These are phyloP conservation scores for Apiospora kogelbergensis DNA, from an alignment of 2,329 filamentous ascomycete species.

Conservation along the genomic window DNA sequence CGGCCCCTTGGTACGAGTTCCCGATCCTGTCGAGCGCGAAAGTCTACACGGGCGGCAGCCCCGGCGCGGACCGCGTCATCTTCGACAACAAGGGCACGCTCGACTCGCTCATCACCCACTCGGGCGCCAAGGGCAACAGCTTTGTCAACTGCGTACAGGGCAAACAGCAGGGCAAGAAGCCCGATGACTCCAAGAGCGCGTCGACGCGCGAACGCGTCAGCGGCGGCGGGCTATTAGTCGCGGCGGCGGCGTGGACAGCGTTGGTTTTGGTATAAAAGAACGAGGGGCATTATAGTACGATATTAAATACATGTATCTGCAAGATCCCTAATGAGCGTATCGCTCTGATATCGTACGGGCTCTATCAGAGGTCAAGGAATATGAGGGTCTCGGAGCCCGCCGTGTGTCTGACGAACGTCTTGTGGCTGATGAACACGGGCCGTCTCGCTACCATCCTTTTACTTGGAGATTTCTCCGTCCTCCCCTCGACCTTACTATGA, in stretches of 20 bases:
- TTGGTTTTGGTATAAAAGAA: neutral
- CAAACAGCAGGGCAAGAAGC: neutral
- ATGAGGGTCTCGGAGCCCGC: no score
- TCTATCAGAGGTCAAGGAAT: neutral
- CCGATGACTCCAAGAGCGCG: neutral
- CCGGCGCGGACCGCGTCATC: constrained; percentile 62
- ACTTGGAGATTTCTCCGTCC: neutral
- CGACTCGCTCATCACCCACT: constrained; percentile 64
- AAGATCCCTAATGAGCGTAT: neutral
- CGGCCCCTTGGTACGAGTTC: constrained; percentile 42
- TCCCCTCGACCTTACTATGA: neutral
- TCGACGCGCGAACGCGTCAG: neutral
- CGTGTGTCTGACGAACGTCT: no score
- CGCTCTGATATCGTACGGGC: neutral
- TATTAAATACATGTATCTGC: neutral
- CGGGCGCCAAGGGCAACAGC: constrained; percentile 60
- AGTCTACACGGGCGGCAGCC: constrained; percentile 50
- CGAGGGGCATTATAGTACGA: neutral
- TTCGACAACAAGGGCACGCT: constrained; percentile 53
- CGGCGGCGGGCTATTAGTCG: neutral
- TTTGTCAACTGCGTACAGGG: constrained; percentile 56
- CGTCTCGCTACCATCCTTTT: neutral
- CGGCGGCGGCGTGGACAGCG: neutral
- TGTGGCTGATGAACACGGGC: no score
- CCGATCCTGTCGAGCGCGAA: constrained; percentile 36